Evolutionary conservation across 2,329 filamentous ascomycete genomes (phyloP), one percentile per base, ranked within the genome.

Genomic region (Nakataea oryzae): DNA sequence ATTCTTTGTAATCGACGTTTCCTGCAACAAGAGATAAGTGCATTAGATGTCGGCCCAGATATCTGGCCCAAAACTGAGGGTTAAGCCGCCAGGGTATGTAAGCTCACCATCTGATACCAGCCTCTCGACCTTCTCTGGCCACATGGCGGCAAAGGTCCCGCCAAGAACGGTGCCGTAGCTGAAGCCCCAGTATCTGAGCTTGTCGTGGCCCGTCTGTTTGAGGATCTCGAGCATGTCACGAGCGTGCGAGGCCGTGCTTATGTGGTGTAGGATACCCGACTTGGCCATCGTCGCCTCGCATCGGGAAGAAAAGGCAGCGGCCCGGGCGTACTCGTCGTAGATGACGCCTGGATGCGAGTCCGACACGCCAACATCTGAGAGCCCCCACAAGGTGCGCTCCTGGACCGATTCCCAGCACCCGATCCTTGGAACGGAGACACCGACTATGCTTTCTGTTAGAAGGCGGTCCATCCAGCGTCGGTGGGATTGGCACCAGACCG

Each of bases 141-240:
- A 83, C 71, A 83, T 74, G 2, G 78, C 74, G 3, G 81, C 81
- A 67, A 83, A 82, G 0, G 77, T 77, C 14, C 76, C 78, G 3
- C 81, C 81, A 0, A 84, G 72, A 2, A 82, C 68, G 9, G 80
- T 81, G 12, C 81, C 81, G 64, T 84, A 84, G 65, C 79, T 82
- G 63, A 82, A 78, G 0, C 81, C 81, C 80, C 80, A 83, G 67
- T 81, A 83, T 57, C 72, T 74, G 8, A 81, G 71, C 69, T 74
- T 77, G 4, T 73, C 68, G 61, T 77, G 66, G 2, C 77, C 78
- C 7, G 74, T 72, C 65, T 75, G 71, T 34, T 75, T 62, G 21
- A 79, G 68, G 13, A 81, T 76, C 66, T 77, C 78, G 0, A 81
- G 73, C 76, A 81, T 74, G 64, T 81, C 79, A 24, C 78, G 70